phyloP scores from a whole-genome alignment of 805 yeast genomes.

The Candida pseudofarinosa region DNA sequence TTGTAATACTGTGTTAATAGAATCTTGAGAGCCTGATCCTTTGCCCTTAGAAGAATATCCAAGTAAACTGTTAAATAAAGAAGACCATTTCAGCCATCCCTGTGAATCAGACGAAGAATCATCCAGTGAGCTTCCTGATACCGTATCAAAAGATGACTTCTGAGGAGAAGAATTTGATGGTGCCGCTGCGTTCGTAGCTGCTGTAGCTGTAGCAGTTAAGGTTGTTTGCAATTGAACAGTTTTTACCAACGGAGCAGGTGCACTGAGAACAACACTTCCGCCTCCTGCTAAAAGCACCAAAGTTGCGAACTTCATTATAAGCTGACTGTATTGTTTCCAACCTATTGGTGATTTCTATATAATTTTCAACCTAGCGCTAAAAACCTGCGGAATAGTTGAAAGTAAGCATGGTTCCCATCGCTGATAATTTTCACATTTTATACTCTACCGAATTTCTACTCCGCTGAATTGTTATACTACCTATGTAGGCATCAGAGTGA shows the following conservation, averaged over 20 bases:
- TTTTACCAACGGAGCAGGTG: slow-evolving; percentile 23
- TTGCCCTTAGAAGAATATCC: not conserved
- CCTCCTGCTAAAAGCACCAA: not conserved
- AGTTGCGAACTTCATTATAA: not conserved
- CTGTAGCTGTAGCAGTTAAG: slow-evolving; percentile 8
- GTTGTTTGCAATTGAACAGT: slow-evolving; percentile 9
- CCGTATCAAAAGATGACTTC: not conserved
- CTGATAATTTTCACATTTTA: no score
- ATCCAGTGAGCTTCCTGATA: not conserved
- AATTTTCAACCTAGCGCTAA: no score
- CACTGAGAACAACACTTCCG: slow-evolving; percentile 5
- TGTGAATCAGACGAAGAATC: not conserved
- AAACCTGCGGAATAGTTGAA: no score
- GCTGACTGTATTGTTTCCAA: no score
- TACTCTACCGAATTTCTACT: not conserved
- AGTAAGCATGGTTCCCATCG: no score
- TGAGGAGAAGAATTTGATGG: not conserved
- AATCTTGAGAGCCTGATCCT: not conserved
- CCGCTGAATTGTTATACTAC: not conserved
- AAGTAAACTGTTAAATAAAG: not conserved
- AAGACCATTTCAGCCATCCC: not conserved
- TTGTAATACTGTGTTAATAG: not conserved
- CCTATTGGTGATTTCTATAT: no score
- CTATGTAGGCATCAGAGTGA: not conserved
- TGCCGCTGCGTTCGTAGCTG: slow-evolving; percentile 8